Percentiles rank a stretch among this genome's conserved stretches.
Evolutionary conservation across 257 asterid genomes (phyloP).

Genomic region (Solanum pimpinellifolium): DNA sequence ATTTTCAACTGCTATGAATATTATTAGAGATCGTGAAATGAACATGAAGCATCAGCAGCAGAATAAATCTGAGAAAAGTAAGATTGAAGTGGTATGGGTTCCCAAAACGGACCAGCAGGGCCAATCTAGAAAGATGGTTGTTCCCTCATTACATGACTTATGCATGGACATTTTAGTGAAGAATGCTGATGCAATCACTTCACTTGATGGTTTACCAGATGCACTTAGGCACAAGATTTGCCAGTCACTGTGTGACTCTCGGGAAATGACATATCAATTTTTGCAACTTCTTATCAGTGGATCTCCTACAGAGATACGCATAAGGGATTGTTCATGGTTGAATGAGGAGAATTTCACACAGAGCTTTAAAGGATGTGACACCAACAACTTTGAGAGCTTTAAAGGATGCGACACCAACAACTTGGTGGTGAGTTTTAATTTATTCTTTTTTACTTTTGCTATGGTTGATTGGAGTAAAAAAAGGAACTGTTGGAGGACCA

Average conservation of each 20-base stretch:
- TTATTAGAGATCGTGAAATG: slow-evolving; percentile 49
- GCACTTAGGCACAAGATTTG: slow-evolving; percentile 59
- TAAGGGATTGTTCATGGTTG: slow-evolving; percentile 88
- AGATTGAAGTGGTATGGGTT: slow-evolving; percentile 39
- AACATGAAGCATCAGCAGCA: slow-evolving; percentile 14
- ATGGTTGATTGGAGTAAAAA: neutral
- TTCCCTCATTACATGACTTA: slow-evolving; percentile 55
- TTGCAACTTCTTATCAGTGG: slow-evolving; percentile 54
- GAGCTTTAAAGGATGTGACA: slow-evolving; percentile 39
- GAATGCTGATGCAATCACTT: slow-evolving; percentile 71
- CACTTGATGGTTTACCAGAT: slow-evolving; percentile 81
- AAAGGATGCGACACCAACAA: slow-evolving; percentile 42
- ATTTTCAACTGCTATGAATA: slow-evolving; percentile 84
- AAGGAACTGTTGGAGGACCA: neutral
- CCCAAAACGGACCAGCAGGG: slow-evolving; percentile 33
- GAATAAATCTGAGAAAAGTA: slow-evolving; percentile 15
- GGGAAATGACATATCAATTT: slow-evolving; percentile 55
- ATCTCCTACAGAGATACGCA: slow-evolving; percentile 70
- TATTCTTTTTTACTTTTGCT: neutral
- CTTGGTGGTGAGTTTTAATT: slow-evolving; percentile 35
- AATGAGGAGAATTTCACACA: slow-evolving; percentile 53
- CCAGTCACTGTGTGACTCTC: slow-evolving; percentile 55
- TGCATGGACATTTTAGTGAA: slow-evolving; percentile 58
- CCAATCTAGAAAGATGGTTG: slow-evolving; percentile 21
- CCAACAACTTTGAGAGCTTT: slow-evolving; percentile 46